Evolutionary conservation across 495 filamentous ascomycete genomes (phyloP).

Genomic region (Talaromyces borbonicus): DNA sequence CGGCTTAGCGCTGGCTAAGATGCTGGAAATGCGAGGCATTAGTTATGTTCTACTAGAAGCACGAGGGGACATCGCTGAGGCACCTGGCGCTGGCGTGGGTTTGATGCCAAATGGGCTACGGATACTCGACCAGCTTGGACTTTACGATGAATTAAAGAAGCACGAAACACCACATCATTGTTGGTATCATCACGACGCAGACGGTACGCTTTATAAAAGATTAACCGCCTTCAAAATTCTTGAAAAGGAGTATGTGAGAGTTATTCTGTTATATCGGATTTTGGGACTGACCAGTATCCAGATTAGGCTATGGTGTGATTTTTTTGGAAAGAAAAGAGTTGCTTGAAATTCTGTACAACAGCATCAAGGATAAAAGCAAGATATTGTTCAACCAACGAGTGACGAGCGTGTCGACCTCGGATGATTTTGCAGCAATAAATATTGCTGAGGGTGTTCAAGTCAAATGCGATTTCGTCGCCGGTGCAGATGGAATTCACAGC

Average conservation of each 20-base stretch:
- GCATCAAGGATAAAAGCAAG: slow-evolving; percentile 17
- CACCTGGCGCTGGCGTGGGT: slow-evolving; percentile 9
- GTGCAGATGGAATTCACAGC: slow-evolving; percentile 37
- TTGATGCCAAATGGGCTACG: slow-evolving; percentile 10
- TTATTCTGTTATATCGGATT: background rate
- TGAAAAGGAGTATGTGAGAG: background rate
- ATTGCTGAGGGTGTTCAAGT: slow-evolving; percentile 22
- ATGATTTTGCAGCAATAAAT: slow-evolving; percentile 12
- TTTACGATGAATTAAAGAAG: slow-evolving; percentile 19
- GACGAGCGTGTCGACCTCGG: slow-evolving; percentile 13
- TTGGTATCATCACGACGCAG: background rate
- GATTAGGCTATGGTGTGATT: slow-evolving; percentile 3
- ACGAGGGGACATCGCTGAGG: slow-evolving; percentile 2
- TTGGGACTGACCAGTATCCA: background rate
- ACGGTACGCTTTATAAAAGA: background rate
- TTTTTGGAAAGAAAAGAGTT: slow-evolving; percentile 19
- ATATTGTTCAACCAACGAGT: slow-evolving; percentile 20
- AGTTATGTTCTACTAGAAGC: slow-evolving; percentile 11
- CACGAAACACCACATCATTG: background rate
- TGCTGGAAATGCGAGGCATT: slow-evolving; percentile 8
- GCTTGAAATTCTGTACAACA: slow-evolving; percentile 18
- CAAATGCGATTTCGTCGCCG: slow-evolving; percentile 28
- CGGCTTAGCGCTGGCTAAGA: slow-evolving; percentile 18
- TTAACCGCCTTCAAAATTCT: background rate
- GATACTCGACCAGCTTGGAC: slow-evolving; percentile 16